phyloP scores from a whole-genome alignment of 805 yeast species.

The Zygoascus tannicola region DNA sequence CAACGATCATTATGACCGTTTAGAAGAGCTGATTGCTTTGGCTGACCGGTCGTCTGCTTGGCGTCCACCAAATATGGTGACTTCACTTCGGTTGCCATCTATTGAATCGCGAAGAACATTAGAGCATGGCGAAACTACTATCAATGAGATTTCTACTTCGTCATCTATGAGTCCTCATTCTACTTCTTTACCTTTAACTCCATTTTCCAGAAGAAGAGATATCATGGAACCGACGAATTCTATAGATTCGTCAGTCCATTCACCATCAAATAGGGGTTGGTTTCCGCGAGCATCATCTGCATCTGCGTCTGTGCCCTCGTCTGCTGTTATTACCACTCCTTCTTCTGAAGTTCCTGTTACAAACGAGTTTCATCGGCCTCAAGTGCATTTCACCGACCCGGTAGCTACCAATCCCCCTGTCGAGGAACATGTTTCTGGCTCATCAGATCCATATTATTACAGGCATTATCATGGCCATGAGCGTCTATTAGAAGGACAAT shows the following conservation, averaged over 20 bases:
- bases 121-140: too few relatives aligned
- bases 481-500: too few relatives aligned
- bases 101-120: background rate
- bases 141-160: too few relatives aligned
- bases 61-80: background rate
- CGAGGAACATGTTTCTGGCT: background rate
- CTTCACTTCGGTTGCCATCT: background rate
- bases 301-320: background rate
- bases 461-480: too few relatives aligned
- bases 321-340: too few relatives aligned
- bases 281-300: background rate
- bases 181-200: background rate
- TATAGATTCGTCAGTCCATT: background rate
- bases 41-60: background rate
- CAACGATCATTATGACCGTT: background rate
- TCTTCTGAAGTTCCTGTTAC: background rate
- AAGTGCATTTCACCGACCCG: constrained; percentile 17
- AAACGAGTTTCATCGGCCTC: constrained; percentile 6
- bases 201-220: background rate
- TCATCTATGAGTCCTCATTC: background rate
- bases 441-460: background rate
- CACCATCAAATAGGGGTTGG: background rate
- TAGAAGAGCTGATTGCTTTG: background rate
- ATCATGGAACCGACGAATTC: background rate
- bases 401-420: background rate